Evolutionary conservation across 805 yeast genomes (phyloP).

Genomic region (Spathaspora arborariae): DNA sequence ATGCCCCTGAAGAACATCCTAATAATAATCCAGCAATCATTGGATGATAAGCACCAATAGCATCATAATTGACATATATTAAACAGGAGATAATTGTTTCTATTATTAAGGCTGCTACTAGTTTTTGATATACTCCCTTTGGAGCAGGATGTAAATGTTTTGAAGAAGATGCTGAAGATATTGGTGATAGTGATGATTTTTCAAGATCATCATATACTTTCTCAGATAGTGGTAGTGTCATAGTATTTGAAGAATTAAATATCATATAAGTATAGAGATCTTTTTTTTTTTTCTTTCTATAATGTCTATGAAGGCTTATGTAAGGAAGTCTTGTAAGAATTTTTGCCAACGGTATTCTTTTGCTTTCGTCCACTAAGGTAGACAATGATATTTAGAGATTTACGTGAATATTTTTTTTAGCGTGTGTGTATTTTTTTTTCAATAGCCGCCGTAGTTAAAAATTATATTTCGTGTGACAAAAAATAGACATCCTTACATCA

Average conservation of each 20-base stretch:
- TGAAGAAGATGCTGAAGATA: neutral
- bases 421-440: neutral
- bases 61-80: slow-evolving; percentile 28
- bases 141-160: slow-evolving; percentile 7
- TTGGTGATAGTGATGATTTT: slow-evolving; percentile 12
- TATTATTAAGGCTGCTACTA: slow-evolving; percentile 19
- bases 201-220: slow-evolving; percentile 11
- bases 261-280: neutral
- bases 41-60: slow-evolving; percentile 17
- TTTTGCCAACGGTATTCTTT: too few relatives aligned
- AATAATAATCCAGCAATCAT: slow-evolving; percentile 35
- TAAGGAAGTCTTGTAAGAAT: neutral
- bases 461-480: neutral
- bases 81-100: slow-evolving; percentile 24
- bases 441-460: neutral
- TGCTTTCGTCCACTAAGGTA: neutral
- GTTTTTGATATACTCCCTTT: slow-evolving; percentile 9
- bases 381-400: neutral
- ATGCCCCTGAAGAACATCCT: slow-evolving; percentile 38
- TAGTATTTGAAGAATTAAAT: neutral
- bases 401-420: neutral
- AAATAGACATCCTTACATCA: neutral
- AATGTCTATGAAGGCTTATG: neutral
- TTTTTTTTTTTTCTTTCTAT: neutral
- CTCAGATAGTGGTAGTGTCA: slow-evolving; percentile 9